These are phyloP conservation scores for Penstemon eatonii DNA, from an alignment of 257 asterid species.

Conservation along the genomic window DNA sequence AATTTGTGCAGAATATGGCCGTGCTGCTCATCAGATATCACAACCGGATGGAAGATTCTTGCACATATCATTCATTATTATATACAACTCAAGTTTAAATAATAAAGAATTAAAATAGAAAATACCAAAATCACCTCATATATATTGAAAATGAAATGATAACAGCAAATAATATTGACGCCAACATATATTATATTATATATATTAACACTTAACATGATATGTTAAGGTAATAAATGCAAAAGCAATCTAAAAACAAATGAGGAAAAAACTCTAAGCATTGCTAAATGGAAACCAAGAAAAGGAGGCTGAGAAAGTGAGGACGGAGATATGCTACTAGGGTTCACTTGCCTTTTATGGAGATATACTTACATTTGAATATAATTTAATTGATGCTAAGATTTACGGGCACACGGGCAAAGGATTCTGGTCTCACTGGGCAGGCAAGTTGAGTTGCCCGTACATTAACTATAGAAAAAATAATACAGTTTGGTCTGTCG, in stretches of 20 bases:
- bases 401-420: slow-evolving; percentile 31
- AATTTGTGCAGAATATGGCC: slow-evolving; percentile 48
- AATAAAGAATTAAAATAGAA: background rate
- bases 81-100: background rate
- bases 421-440: background rate
- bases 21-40: slow-evolving; percentile 29
- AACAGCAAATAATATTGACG: no score
- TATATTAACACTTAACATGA: background rate
- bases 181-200: no score
- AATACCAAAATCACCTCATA: background rate
- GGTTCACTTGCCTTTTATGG: slow-evolving; percentile 31
- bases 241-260: background rate
- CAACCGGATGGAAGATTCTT: slow-evolving; percentile 51
- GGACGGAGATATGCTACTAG: background rate
- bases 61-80: slow-evolving; percentile 23
- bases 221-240: background rate
- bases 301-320: slow-evolving; percentile 25
- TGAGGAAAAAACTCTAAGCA: background rate
- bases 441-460: slow-evolving; percentile 31
- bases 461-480: background rate
- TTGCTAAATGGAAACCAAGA: background rate
- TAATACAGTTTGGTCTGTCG: background rate
- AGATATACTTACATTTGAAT: background rate
- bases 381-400: background rate
- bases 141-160: background rate